These are phyloP conservation scores for Salix exigua DNA, from an alignment of 345 rosid species.

Conservation along the genomic window DNA sequence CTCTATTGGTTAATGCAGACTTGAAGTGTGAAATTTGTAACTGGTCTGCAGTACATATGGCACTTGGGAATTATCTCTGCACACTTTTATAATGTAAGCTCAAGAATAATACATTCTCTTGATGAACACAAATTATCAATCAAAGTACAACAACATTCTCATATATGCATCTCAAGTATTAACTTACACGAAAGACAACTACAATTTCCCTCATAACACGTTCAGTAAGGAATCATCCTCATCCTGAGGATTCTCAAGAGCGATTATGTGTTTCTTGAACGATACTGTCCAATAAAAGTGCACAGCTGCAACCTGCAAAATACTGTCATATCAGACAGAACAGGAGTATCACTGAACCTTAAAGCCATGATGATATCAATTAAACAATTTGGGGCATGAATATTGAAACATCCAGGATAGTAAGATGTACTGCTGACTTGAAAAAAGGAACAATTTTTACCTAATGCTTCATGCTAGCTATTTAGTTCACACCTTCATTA, in stretches of 20 bases:
- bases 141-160: background rate
- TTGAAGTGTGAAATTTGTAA: background rate
- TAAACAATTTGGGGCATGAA: too few relatives aligned
- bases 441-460: too few relatives aligned
- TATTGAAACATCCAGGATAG: too few relatives aligned
- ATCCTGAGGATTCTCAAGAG: constrained; percentile 60
- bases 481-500: too few relatives aligned
- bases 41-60: background rate
- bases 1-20: background rate
- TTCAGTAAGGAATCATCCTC: constrained; percentile 34
- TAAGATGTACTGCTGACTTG: too few relatives aligned
- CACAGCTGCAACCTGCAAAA: too few relatives aligned
- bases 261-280: constrained; percentile 57
- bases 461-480: too few relatives aligned
- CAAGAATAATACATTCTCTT: background rate
- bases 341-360: too few relatives aligned
- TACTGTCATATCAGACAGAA: too few relatives aligned
- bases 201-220: background rate
- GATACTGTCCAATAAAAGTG: constrained; percentile 81
- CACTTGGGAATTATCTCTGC: background rate
- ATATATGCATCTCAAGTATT: background rate
- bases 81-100: background rate
- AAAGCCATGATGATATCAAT: too few relatives aligned
- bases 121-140: background rate
- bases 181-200: background rate